Percentiles rank a stretch among this genome's conserved stretches.
These are phyloP conservation scores for Kurtzmaniella quercitrusa DNA, from an alignment of 1,139 yeast species.

Conservation along the genomic window DNA sequence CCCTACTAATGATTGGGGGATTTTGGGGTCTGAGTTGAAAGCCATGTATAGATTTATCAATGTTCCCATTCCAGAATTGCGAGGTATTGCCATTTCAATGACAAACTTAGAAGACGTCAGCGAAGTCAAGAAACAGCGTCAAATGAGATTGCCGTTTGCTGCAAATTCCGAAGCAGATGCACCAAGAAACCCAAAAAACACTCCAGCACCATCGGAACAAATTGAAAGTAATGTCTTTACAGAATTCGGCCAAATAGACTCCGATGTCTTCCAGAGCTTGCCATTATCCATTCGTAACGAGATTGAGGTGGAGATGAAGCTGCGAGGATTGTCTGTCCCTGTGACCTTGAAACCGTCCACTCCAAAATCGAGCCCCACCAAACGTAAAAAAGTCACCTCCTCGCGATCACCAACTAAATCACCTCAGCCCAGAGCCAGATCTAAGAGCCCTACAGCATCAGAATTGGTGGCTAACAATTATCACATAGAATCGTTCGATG, in stretches of 20 bases:
- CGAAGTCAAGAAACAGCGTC: slow-evolving; percentile 24
- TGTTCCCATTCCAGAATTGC: slow-evolving; percentile 61
- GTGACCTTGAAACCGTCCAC: slow-evolving; percentile 2
- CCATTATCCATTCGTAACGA: slow-evolving; percentile 53
- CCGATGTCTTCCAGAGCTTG: slow-evolving; percentile 50
- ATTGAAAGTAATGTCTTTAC: not conserved
- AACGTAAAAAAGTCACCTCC: slow-evolving; percentile 2
- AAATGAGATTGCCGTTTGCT: slow-evolving; percentile 38
- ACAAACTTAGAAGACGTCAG: slow-evolving; percentile 47
- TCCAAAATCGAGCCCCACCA: slow-evolving; percentile 5
- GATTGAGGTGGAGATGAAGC: slow-evolving; percentile 37
- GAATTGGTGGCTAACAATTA: slow-evolving; percentile 13
- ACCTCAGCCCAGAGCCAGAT: not conserved
- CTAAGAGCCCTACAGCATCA: not conserved
- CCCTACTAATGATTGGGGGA: slow-evolving; percentile 59
- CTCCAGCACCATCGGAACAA: not conserved
- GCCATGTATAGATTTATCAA: slow-evolving; percentile 52
- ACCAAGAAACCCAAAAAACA: slow-evolving; percentile 11
- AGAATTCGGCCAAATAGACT: slow-evolving; percentile 34
- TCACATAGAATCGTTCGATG: slow-evolving; percentile 28
- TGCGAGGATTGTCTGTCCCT: slow-evolving; percentile 22
- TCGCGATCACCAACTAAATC: slow-evolving; percentile 6
- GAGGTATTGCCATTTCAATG: slow-evolving; percentile 77
- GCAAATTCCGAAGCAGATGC: not conserved
- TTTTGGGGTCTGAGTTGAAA: slow-evolving; percentile 58